Evolutionary conservation across 805 yeast species (phyloP).

Genomic region (Metschnikowia borealis): DNA sequence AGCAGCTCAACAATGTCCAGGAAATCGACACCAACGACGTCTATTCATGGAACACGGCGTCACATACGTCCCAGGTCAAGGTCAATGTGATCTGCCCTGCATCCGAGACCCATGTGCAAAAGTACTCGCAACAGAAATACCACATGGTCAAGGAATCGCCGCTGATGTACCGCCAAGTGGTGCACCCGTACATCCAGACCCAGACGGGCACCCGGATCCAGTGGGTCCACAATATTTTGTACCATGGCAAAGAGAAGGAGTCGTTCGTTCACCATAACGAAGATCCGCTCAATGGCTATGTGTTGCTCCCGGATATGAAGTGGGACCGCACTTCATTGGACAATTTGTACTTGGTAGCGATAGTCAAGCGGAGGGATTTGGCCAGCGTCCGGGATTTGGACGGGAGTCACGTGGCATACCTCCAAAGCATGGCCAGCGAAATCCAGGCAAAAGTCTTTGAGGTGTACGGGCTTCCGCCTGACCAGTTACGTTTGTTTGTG

Average conservation of each 20-base stretch:
- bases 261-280: constrained; percentile 65
- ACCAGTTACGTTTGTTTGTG: constrained; percentile 69
- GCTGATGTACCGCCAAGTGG: constrained; percentile 55
- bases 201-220: constrained; percentile 74
- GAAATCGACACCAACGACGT: constrained; percentile 71
- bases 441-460: constrained; percentile 44
- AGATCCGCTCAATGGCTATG: constrained; percentile 55
- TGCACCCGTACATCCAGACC: constrained; percentile 70
- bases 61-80: constrained; percentile 53
- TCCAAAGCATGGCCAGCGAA: constrained; percentile 43
- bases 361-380: constrained; percentile 66
- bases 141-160: constrained; percentile 81
- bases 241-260: constrained; percentile 80
- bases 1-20: constrained; percentile 15
- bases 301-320: constrained; percentile 90
- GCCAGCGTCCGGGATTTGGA: constrained; percentile 73
- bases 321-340: constrained; percentile 81
- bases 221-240: constrained; percentile 87
- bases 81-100: constrained; percentile 85
- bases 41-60: constrained; percentile 73
- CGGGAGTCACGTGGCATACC: constrained; percentile 52
- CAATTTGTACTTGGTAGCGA: constrained; percentile 71
- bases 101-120: constrained; percentile 74
- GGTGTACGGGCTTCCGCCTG: constrained; percentile 40
- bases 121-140: constrained; percentile 57